Base-by-base conservation (phyloP, 1,284 basidiomycete species). In the Cryptococcus sp. region DNA sequence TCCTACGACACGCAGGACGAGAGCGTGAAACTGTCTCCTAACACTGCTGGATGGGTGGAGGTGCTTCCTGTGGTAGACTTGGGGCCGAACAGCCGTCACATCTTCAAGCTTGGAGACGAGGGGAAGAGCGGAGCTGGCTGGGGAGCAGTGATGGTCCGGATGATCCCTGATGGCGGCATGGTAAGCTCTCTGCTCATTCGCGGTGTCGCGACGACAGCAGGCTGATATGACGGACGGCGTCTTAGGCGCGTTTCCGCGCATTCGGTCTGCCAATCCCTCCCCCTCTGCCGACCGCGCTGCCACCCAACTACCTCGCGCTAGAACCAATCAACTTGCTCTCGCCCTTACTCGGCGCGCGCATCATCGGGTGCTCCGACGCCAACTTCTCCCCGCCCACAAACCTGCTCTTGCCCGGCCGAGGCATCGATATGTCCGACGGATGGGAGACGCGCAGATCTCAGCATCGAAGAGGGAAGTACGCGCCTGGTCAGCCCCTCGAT, bases 381-480 rank as follows among this genome's bases (percentile, higher is more conserved):
- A 95, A 99, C 80, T 99, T 93, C 72, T 94, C 94, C 22, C 85
- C 89, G 3, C 94, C 94, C 1, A 84, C 87, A 8, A 98, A 99
- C 78, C 81, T 99, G 60, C 87, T 98, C 56, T 81, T 97, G 41
- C 93, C 93, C 1, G 95, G 95, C 38, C 81, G 95, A 75, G 90
- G 89, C 0, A 53, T 88, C 71, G 90, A 96, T 72, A 99, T 99
- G 93, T 88, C 93, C 17, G 94, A 98, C 74, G 95, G 96, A 6
- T 99, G 95, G 96, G 95, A 99, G 80, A 98, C 95, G 1, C 91
- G 90, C 74, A 85, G 96, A 56, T 93, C 89, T 68, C 84, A 95
- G 52, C 81, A 82, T 46, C 63, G 59, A 82, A 85, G 54, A 87
- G 87, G 50, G 88, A 96, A 75, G 65, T 77, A 77, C 56, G 70